phyloP scores from a whole-genome alignment of 2,329 filamentous ascomycete genomes.

The Nemania abortiva region DNA sequence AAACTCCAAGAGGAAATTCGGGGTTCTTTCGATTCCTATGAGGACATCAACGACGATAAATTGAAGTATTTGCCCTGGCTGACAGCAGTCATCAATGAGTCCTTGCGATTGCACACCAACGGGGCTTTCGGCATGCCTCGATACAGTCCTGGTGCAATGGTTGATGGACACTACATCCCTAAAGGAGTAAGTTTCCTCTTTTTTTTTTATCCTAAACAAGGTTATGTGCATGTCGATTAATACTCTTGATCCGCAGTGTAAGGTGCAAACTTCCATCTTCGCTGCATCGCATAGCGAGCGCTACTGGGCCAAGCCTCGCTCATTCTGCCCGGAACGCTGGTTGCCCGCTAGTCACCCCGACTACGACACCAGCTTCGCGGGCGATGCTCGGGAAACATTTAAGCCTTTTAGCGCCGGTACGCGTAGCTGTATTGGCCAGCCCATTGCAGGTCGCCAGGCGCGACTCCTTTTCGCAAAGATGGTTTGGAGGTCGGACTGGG shows the following conservation, averaged over 20 bases:
- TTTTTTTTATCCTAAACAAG: not conserved
- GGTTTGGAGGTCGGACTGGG: not conserved
- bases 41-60: not conserved
- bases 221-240: not conserved
- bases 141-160: not conserved
- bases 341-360: conserved; percentile 30
- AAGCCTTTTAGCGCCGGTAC: conserved; percentile 35
- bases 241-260: conserved; percentile 1
- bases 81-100: conserved; percentile 6
- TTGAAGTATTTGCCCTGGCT: conserved; percentile 10
- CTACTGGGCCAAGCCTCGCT: conserved; percentile 24
- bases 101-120: conserved; percentile 11
- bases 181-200: conserved; percentile 37
- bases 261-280: conserved; percentile 4
- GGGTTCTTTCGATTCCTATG: not conserved
- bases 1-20: not conserved
- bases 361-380: conserved; percentile 27
- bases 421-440: conserved; percentile 28
- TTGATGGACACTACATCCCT: conserved; percentile 20
- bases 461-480: conserved; percentile 5
- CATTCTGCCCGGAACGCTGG: conserved; percentile 38
- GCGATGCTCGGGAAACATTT: conserved; percentile 20
- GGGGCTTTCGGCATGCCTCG: conserved; percentile 9
- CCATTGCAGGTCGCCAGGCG: conserved; percentile 14
- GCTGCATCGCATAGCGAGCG: conserved; percentile 25